phyloP scores from a whole-genome alignment of 306 rosid species.

The Prunus kanzakura region DNA sequence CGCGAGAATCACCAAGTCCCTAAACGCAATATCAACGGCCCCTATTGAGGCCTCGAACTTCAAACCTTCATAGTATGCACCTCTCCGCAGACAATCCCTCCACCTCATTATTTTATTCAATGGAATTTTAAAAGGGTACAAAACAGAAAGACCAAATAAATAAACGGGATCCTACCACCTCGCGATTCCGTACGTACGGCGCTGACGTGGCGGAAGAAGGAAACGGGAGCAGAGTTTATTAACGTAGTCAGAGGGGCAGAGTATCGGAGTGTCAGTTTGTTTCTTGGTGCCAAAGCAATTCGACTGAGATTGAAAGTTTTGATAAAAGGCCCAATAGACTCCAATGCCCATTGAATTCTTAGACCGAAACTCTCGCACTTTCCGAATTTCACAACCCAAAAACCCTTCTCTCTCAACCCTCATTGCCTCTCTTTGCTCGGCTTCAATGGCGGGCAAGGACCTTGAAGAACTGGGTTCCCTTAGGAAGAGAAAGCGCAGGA shows the following conservation, averaged over 20 bases:
- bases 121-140: background rate
- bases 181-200: too few relatives aligned
- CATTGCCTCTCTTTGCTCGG: background rate
- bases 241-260: background rate
- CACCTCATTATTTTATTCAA: background rate
- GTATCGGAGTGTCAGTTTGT: background rate
- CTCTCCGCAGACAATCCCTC: background rate
- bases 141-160: background rate
- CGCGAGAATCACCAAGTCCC: background rate
- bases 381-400: background rate
- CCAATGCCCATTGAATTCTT: background rate
- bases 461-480: conserved; percentile 6
- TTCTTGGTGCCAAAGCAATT: conserved; percentile 14
- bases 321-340: background rate
- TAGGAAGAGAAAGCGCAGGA: conserved; percentile 21
- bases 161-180: background rate
- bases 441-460: conserved; percentile 35
- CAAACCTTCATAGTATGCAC: background rate
- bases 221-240: background rate
- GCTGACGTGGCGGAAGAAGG: background rate
- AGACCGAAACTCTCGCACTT: background rate
- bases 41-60: background rate
- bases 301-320: background rate
- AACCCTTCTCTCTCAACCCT: background rate
- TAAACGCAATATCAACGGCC: background rate